These are phyloP conservation scores for Citrullus amarus DNA, from an alignment of 306 rosid genomes.

Conservation along the genomic window DNA sequence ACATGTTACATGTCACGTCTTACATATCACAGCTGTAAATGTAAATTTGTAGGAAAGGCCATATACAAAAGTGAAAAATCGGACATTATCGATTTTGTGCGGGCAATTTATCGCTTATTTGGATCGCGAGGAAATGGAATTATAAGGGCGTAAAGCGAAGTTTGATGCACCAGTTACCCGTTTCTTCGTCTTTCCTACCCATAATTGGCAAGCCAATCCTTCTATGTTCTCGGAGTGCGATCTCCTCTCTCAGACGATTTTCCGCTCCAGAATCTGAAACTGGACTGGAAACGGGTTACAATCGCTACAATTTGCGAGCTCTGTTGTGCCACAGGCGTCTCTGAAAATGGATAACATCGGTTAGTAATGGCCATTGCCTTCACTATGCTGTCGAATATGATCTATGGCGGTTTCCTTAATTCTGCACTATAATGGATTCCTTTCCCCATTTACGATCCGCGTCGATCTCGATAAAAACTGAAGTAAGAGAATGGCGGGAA, in stretches of 20 bases:
- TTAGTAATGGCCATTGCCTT: background rate
- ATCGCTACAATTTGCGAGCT: background rate
- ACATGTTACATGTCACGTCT: background rate
- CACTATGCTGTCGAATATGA: background rate
- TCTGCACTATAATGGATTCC: background rate
- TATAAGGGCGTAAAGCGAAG: background rate
- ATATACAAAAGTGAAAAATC: background rate
- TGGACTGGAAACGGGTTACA: background rate
- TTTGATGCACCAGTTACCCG: background rate
- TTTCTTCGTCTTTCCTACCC: background rate
- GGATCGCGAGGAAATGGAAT: background rate
- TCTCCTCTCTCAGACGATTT: background rate
- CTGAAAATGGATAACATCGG: constrained; percentile 4
- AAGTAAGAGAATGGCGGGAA: background rate
- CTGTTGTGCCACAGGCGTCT: background rate
- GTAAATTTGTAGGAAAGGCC: background rate
- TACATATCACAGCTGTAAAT: background rate
- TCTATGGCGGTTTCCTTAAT: background rate
- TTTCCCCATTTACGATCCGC: background rate
- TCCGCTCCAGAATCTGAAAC: background rate
- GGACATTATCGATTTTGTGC: background rate
- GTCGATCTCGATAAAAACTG: background rate
- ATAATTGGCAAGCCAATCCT: background rate
- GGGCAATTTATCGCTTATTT: background rate
- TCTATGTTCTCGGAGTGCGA: background rate